A percentile compares a stretch with the other conserved stretches of the same genome.
Conservation (phyloP, 352 stramenopile genomes). For the Phytophthora chlamydospora region DNA sequence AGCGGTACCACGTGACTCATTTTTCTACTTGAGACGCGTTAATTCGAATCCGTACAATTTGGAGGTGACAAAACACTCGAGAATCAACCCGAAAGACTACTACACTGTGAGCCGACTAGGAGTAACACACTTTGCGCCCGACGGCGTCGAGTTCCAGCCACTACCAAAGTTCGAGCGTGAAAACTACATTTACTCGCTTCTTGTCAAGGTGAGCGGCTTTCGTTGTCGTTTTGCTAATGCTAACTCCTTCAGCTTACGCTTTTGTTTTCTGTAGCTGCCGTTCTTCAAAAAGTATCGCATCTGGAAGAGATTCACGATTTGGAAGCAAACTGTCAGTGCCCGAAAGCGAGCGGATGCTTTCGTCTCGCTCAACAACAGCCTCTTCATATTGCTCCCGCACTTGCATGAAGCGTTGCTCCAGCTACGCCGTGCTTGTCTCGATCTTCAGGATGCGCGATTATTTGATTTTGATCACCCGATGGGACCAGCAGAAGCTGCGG, state of each 20-base stretch:
- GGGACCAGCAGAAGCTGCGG: conserved; percentile 5
- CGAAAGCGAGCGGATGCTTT: conserved; percentile 45
- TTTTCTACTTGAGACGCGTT: conserved; percentile 75
- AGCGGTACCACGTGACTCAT: conserved; percentile 49
- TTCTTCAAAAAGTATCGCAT: conserved; percentile 91
- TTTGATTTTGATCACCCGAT: conserved; percentile 38
- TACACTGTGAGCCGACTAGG: conserved; percentile 91
- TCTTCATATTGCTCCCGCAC: conserved; percentile 90
- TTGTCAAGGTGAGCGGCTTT: conserved; percentile 58
- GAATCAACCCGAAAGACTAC: conserved; percentile 83
- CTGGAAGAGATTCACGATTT: conserved; percentile 93
- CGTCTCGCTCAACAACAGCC: conserved; percentile 65
- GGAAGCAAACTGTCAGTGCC: conserved; percentile 77
- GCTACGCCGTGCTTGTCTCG: conserved; percentile 68
- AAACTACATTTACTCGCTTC: conserved; percentile 88
- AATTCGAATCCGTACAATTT: conserved; percentile 85
- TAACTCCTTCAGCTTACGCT: neutral
- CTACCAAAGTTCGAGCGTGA: conserved; percentile 92
- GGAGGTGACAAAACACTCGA: conserved; percentile 61
- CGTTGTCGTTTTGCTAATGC: neutral
- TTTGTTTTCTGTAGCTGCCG: conserved; percentile 46
- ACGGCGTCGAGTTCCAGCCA: conserved; percentile 87
- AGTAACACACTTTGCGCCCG: conserved; percentile 87
- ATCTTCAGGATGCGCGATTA: conserved; percentile 42
- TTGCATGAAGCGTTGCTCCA: conserved; percentile 83